Conservation (phyloP, 1,284 basidiomycete genomes). For the Anthracocystis panici-leucophaei region DNA sequence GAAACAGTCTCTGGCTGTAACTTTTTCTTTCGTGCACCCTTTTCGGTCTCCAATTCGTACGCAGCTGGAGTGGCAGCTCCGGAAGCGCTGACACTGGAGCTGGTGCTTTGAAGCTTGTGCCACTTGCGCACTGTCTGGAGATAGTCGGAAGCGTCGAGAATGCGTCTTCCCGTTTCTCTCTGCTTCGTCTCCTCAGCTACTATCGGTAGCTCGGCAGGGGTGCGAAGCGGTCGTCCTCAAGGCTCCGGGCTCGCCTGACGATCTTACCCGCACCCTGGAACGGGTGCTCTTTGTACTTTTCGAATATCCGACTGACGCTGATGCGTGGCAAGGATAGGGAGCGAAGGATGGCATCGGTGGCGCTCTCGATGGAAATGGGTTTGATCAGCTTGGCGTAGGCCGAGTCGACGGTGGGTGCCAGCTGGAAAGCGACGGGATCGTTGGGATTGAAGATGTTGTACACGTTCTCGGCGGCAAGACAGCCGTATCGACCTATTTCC, state of each 20-base stretch:
- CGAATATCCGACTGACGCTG: conserved; percentile 66
- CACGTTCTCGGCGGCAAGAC: conserved; percentile 72
- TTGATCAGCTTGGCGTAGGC: conserved; percentile 68
- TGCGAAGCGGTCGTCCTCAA: conserved; percentile 11
- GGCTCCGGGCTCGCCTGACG: conserved; percentile 15
- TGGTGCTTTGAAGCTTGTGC: conserved; percentile 25
- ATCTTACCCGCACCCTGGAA: conserved; percentile 50
- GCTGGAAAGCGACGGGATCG: conserved; percentile 70
- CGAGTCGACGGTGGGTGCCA: conserved; percentile 69
- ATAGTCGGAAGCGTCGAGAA: conserved; percentile 35
- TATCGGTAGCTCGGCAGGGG: conserved; percentile 15
- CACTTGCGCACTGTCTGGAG: conserved; percentile 44
- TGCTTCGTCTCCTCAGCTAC: conserved; percentile 10
- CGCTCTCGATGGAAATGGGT: conserved; percentile 68
- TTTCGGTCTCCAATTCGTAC: conserved; percentile 16
- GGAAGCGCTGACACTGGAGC: not conserved
- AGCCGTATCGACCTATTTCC: conserved; percentile 72
- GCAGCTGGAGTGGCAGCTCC: conserved; percentile 2
- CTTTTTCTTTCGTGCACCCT: conserved; percentile 23
- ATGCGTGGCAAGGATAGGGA: conserved; percentile 63
- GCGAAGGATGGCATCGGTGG: conserved; percentile 63
- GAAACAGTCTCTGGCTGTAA: conserved; percentile 22
- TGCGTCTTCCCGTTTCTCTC: conserved; percentile 20
- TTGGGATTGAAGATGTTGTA: conserved; percentile 72
- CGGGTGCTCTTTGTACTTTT: conserved; percentile 50